Base-by-base conservation (phyloP, 805 yeast genomes). In the Metschnikowia kofuensis region DNA sequence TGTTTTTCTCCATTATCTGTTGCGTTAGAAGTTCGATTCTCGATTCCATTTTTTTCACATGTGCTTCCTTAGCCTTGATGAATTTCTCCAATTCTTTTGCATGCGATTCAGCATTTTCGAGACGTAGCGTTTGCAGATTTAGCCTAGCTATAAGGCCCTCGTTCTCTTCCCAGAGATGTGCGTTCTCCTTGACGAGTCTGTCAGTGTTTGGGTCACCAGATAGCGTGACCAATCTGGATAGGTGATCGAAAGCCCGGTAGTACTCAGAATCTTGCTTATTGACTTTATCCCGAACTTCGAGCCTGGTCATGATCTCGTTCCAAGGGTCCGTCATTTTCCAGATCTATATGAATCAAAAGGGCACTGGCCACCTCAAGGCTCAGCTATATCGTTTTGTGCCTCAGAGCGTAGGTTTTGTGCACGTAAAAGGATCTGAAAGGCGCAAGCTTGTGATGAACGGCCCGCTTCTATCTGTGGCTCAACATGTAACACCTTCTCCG, bases 1-100 rank as follows among this genome's bases (percentile, higher is more conserved):
- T 76, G 45, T 82, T 76, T 63, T 82, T 83, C 51, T 72, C 76
- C n/a, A 53, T 53, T 5, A 73, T 52, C 41, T 69, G 74, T 37
- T 61, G 49, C 7, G 53, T 55, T 42, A 70, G 49, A 31, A 56
- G 55, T 12, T 54, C 57, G 12, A 72, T 50, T 38, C 58, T 62
- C 6, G 37, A 36, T 29, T 40, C 48, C 27, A 53, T 43, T 28
- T 44, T 46, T 16, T 39, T 38, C 6, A 38, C 41, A 10, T 50
- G 52, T 8, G 46, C 35, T n/a, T 57, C 53, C 15, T 43, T 45
- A 29, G 46, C 32, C 32, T 44, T 43, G 30, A 55, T 41, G 7
- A 42, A 16, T 36, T 45, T 42, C 10, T 49, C 51, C 41, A 68
- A 54, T 27, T 47, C 54, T 8, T 49, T 52, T 14, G 61, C 52